Evolutionary conservation across 345 rosid genomes (phyloP).

Genomic region (Viola odorata): DNA sequence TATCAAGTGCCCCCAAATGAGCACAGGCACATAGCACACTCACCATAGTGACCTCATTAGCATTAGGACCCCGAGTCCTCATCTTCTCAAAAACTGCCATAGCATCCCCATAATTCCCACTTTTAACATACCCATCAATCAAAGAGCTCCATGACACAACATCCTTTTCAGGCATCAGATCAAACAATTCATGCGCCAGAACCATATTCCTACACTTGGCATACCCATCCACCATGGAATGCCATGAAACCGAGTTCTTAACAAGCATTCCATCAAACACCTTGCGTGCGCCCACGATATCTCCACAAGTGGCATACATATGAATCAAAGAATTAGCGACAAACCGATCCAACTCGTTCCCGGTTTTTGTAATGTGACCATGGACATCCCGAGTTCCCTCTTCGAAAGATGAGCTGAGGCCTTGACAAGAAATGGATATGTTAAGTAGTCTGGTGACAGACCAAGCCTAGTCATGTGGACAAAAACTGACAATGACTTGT

Average conservation of each 20-base stretch:
- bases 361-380: slow-evolving; percentile 38
- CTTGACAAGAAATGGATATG: slow-evolving; percentile 68
- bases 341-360: slow-evolving; percentile 50
- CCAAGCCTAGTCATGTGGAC: slow-evolving; percentile 50
- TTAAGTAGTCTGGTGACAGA: slow-evolving; percentile 52
- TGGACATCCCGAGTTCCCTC: slow-evolving; percentile 41
- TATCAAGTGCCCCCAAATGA: slow-evolving; percentile 64
- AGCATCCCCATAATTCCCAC: slow-evolving; percentile 50
- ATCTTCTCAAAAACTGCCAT: slow-evolving; percentile 55
- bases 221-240: slow-evolving; percentile 66
- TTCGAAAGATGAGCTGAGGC: slow-evolving; percentile 53
- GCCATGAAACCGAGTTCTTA: slow-evolving; percentile 72
- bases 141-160: slow-evolving; percentile 85
- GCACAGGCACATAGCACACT: slow-evolving; percentile 85
- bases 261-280: slow-evolving; percentile 59
- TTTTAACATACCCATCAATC: slow-evolving; percentile 79
- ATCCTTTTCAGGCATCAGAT: slow-evolving; percentile 54
- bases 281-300: slow-evolving; percentile 40
- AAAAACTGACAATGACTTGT: slow-evolving; percentile 41
- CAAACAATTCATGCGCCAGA: slow-evolving; percentile 49
- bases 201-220: slow-evolving; percentile 61
- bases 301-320: slow-evolving; percentile 52
- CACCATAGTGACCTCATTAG: slow-evolving; percentile 87
- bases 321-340: slow-evolving; percentile 62
- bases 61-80: slow-evolving; percentile 38